These are phyloP conservation scores for Stenocarpella maydis DNA, from an alignment of 2,329 filamentous ascomycete species.

Conservation along the genomic window DNA sequence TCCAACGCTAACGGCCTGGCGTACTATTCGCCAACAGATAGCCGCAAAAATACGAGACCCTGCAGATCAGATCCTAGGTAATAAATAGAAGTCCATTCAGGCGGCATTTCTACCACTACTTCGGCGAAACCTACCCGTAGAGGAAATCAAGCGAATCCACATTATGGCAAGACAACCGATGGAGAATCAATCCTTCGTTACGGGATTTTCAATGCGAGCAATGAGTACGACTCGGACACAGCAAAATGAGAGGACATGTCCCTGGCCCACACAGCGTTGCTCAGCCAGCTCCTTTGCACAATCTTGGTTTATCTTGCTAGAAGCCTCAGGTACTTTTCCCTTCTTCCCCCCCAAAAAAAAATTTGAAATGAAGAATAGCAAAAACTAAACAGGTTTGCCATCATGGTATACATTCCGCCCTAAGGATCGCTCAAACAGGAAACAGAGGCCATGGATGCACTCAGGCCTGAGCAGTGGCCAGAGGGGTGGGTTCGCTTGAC, in stretches of 20 bases:
- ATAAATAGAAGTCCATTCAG: not conserved
- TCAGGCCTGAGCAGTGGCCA: constrained; percentile 55
- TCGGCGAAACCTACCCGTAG: not conserved
- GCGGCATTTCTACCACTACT: not conserved
- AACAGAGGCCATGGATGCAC: constrained; percentile 21
- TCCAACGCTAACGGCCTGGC: not conserved
- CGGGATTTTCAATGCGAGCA: not conserved
- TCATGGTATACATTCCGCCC: not conserved
- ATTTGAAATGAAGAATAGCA: too few species aligned
- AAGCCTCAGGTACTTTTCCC: not conserved
- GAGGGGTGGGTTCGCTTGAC: constrained; percentile 62
- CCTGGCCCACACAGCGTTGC: constrained; percentile 1
- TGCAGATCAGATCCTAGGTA: too few species aligned
- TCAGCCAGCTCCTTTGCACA: constrained; percentile 14
- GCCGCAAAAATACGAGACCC: too few species aligned
- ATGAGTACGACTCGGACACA: not conserved
- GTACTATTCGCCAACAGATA: not conserved
- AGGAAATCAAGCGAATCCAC: not conserved
- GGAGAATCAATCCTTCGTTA: not conserved
- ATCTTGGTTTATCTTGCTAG: not conserved
- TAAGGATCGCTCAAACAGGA: constrained; percentile 9
- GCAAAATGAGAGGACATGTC: not conserved
- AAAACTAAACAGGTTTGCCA: constrained; percentile 9
- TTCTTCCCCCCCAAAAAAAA: too few species aligned
- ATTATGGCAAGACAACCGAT: not conserved